Evolutionary conservation across 169 alveolate genomes (phyloP).

Genomic region (Besnoitia besnoiti): DNA sequence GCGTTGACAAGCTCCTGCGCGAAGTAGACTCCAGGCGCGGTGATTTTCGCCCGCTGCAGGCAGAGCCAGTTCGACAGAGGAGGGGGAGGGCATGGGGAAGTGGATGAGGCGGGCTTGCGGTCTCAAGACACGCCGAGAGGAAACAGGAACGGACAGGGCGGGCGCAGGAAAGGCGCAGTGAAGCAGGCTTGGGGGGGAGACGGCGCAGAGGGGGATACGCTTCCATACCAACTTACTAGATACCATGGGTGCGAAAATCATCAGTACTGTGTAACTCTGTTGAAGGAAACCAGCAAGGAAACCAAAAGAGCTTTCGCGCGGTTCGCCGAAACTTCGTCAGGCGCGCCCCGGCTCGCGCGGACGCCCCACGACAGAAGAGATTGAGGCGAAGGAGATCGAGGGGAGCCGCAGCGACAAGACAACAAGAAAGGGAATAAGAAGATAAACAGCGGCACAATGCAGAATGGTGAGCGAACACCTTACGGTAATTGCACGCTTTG

Average conservation of each 20-base stretch:
- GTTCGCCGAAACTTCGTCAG: too few relatives aligned
- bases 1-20: constrained; percentile 70
- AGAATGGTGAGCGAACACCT: background rate
- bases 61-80: background rate
- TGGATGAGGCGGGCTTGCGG: too few relatives aligned
- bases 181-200: background rate
- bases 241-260: too few relatives aligned
- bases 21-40: constrained; percentile 56
- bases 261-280: too few relatives aligned
- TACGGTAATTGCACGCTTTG: background rate
- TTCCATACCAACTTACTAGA: background rate
- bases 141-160: background rate
- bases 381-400: background rate
- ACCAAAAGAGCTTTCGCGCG: background rate
- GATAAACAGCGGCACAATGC: background rate
- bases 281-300: too few relatives aligned
- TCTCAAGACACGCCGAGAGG: background rate
- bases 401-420: background rate
- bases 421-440: background rate
- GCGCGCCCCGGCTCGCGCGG: too few relatives aligned
- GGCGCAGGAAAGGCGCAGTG: background rate
- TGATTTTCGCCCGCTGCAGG: constrained; percentile 35
- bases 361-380: background rate
- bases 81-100: background rate
- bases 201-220: background rate